Base-by-base conservation (phyloP, 2,329 filamentous ascomycete species). In the Sarocladium brachiariae region DNA sequence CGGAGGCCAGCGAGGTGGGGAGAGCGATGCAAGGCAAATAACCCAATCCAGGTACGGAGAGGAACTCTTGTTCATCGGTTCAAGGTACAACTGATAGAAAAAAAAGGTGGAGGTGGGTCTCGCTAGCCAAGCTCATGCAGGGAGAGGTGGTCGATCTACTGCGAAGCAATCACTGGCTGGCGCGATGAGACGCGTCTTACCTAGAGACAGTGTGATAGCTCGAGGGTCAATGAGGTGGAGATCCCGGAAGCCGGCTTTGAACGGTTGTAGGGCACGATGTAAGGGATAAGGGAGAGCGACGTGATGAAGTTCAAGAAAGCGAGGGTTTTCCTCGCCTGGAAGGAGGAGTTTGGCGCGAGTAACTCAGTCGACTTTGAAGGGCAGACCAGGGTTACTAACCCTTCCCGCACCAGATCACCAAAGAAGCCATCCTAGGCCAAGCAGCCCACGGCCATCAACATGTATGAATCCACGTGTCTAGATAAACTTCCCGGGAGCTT, bases 141-240 rank as follows among this genome's bases (percentile, higher is more conserved):
- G 43, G 43, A 47, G 43, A 14, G n/a, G 43, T 18, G 23, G 23
- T 9, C 23, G 39, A 43, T 43, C 39, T 43, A n/a, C n/a, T n/a
- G n/a, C n/a, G n/a, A n/a, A 25, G 11, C 13, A 30, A 7, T 30
- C 27, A 30, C 27, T 33, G 43, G 43, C 16, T 23, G 43, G 43
- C 31, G 33, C 33, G 43, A 19, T 13, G 21, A 25, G 27, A 31
- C 43, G 27, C 43, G 43, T 31, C 43, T 47, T 47, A 25, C 10
- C 43, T 10, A 47, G 16, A 47, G 43, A 31, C 43, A 47, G 27
- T 21, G 24, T 33, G 43, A 18, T 19, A 13, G 21, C 7, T 9
- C 18, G 31, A 31, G 33, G 25, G 31, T 5, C 24, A 16, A 10
- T 30, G 19, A 19, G 39, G 39, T 43, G 39, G 39, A 25, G 39